These are phyloP conservation scores for Ceratobasidium sp. DNA, from an alignment of 1,284 basidiomycete genomes.

Conservation along the genomic window DNA sequence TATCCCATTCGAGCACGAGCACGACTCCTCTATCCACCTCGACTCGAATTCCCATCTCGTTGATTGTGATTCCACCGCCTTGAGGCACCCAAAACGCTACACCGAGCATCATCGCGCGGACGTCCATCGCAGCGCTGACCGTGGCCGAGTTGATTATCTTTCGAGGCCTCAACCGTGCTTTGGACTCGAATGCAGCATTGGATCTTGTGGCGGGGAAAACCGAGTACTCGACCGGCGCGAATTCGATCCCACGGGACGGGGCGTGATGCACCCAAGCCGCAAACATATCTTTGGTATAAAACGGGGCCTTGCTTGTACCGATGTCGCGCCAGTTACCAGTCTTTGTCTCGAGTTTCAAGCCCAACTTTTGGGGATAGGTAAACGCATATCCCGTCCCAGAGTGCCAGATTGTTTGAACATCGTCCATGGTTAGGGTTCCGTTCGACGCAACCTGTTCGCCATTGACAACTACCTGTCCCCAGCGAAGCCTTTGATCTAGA, in stretches of 20 bases:
- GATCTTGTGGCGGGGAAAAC: slow-evolving; percentile 56
- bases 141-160: slow-evolving; percentile 7
- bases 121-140: slow-evolving; percentile 26
- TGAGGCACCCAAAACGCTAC: slow-evolving; percentile 22
- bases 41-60: slow-evolving; percentile 17
- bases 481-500: slow-evolving; percentile 64
- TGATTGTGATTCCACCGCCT: slow-evolving; percentile 3
- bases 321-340: slow-evolving; percentile 66
- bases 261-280: slow-evolving; percentile 66
- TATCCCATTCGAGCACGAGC: slow-evolving; percentile 2
- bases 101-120: background rate
- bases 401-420: slow-evolving; percentile 61
- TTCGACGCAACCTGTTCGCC: slow-evolving; percentile 45
- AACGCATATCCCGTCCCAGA: slow-evolving; percentile 59
- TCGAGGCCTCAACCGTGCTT: slow-evolving; percentile 4
- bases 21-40: background rate
- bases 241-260: too few relatives aligned
- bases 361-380: background rate
- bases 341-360: slow-evolving; percentile 50
- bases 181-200: background rate
- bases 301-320: slow-evolving; percentile 63
- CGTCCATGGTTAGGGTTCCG: slow-evolving; percentile 50
- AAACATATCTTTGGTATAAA: slow-evolving; percentile 63
- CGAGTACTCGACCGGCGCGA: too few relatives aligned
- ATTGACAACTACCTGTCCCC: slow-evolving; percentile 57